Percentiles rank a stretch among this genome's conserved stretches.
Evolutionary conservation across 768 basidiomycete species (phyloP).

Genomic region (Obba rivulosa): DNA sequence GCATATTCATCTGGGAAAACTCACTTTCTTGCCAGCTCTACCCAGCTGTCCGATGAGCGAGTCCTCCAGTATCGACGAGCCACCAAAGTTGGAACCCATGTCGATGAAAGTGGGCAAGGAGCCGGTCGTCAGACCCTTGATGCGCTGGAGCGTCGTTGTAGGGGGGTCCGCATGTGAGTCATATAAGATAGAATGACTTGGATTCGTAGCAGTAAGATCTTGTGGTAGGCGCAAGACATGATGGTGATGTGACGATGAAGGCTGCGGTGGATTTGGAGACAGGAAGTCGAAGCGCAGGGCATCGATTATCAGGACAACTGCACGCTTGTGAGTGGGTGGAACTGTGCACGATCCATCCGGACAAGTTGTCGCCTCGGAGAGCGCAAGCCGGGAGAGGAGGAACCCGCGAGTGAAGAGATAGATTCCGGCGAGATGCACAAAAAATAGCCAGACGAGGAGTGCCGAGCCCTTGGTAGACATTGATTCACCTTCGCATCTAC

Average conservation of each 20-base stretch:
- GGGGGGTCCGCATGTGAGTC: conserved; percentile 93
- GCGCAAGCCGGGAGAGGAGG: conserved; percentile 72
- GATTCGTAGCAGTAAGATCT: conserved; percentile 58
- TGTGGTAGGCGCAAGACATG: conserved; percentile 75
- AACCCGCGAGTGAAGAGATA: conserved; percentile 92
- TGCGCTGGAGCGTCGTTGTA: conserved; percentile 88
- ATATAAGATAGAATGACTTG: conserved; percentile 77
- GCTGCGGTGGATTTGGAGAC: conserved; percentile 59
- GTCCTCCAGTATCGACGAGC: conserved; percentile 81
- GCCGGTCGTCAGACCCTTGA: conserved; percentile 94
- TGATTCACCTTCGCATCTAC: no score
- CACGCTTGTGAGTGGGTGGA: conserved; percentile 66
- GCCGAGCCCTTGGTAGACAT: conserved; percentile 12
- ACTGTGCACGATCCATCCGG: conserved; percentile 38
- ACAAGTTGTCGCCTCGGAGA: conserved; percentile 50
- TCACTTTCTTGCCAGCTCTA: conserved; percentile 54
- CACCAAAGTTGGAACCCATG: conserved; percentile 89
- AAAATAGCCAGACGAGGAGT: conserved; percentile 50
- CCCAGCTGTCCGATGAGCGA: conserved; percentile 74
- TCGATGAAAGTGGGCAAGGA: conserved; percentile 95
- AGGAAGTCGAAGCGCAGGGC: conserved; percentile 93
- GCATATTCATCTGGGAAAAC: conserved; percentile 11
- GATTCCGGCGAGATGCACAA: conserved; percentile 72
- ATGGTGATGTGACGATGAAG: conserved; percentile 69
- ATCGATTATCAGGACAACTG: conserved; percentile 86